phyloP scores from a whole-genome alignment of 148 eudicot genomes.

The Rhododendron molle region DNA sequence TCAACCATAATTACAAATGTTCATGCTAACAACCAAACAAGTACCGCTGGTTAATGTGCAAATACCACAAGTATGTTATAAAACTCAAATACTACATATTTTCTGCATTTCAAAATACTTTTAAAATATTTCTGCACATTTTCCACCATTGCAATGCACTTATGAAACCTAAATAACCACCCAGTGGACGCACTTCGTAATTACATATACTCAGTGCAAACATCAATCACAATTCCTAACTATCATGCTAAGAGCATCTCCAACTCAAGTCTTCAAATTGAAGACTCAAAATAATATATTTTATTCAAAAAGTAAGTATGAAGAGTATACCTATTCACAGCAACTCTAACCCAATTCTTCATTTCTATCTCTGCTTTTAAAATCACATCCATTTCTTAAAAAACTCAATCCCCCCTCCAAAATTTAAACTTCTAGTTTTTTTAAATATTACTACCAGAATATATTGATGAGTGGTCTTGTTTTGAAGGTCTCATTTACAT shows the following conservation, averaged over 20 bases:
- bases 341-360: too few relatives aligned
- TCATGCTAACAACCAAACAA: neutral
- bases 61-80: neutral
- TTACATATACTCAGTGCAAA: neutral
- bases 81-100: neutral
- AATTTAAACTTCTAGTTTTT: too few relatives aligned
- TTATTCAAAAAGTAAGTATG: too few relatives aligned
- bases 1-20: neutral
- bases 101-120: neutral
- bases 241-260: neutral
- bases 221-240: neutral
- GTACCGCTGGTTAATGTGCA: neutral
- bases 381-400: too few relatives aligned
- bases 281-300: too few relatives aligned
- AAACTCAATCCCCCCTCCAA: too few relatives aligned
- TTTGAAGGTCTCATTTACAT: too few relatives aligned
- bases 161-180: neutral
- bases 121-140: neutral
- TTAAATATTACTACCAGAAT: too few relatives aligned
- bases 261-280: neutral
- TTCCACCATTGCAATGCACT: neutral
- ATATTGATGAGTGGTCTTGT: too few relatives aligned
- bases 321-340: too few relatives aligned
- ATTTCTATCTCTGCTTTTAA: too few relatives aligned
- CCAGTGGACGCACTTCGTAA: neutral